These are phyloP conservation scores for Talaromyces liani DNA, from an alignment of 495 filamentous ascomycete genomes.

Conservation along the genomic window DNA sequence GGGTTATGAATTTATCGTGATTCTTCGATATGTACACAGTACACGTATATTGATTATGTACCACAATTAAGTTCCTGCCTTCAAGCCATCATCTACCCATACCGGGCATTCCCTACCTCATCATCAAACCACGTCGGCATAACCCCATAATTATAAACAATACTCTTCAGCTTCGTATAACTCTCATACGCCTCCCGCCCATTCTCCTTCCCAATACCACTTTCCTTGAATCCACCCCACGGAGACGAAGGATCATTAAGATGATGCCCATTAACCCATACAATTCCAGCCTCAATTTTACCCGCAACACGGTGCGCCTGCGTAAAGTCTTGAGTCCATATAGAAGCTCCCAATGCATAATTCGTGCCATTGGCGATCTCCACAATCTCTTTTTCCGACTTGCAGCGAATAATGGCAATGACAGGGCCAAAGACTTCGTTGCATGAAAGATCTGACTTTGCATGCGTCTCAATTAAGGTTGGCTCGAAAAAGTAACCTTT, in stretches of 20 bases:
- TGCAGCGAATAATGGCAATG: conserved; percentile 37
- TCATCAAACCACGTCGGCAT: conserved; percentile 45
- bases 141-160: conserved; percentile 48
- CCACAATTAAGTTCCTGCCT: too few species aligned
- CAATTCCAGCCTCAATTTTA: conserved; percentile 50
- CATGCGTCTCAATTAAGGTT: conserved; percentile 38
- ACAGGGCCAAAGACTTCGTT: conserved; percentile 47
- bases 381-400: conserved; percentile 40
- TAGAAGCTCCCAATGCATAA: conserved; percentile 45
- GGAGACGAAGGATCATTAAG: conserved; percentile 53
- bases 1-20: too few species aligned
- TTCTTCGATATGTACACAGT: too few species aligned
- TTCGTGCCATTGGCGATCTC: conserved; percentile 41
- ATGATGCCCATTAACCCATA: conserved; percentile 58
- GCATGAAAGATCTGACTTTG: conserved; percentile 22
- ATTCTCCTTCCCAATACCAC: conserved; percentile 52
- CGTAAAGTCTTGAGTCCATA: conserved; percentile 51
- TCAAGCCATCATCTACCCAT: conserved; percentile 27
- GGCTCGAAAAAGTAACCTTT: conserved; percentile 53
- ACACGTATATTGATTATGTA: too few species aligned
- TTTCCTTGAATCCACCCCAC: conserved; percentile 50
- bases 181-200: conserved; percentile 49
- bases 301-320: conserved; percentile 51
- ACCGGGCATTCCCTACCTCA: conserved; percentile 31
- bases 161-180: conserved; percentile 52